Percentiles rank a stretch among this genome's conserved stretches.
These are phyloP conservation scores for Polygonum aviculare DNA, from an alignment of 148 eudicot genomes.

Conservation along the genomic window DNA sequence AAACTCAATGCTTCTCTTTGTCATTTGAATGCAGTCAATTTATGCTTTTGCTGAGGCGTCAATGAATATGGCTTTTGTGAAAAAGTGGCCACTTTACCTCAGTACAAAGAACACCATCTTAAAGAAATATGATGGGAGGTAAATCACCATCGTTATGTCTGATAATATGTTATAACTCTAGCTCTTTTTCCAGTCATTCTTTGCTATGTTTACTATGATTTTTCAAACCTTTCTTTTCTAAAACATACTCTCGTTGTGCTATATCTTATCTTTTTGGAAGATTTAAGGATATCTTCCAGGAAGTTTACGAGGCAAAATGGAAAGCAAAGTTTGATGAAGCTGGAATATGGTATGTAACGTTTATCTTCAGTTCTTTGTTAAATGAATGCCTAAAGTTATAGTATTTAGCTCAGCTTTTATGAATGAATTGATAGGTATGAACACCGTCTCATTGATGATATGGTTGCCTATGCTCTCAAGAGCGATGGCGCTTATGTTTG, in stretches of 20 bases:
- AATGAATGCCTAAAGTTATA: not conserved
- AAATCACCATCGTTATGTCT: not conserved
- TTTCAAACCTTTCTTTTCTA: not conserved
- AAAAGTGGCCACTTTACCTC: slow-evolving; percentile 93
- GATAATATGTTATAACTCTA: not conserved
- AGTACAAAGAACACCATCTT: slow-evolving; percentile 95
- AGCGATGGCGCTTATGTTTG: slow-evolving; percentile 96
- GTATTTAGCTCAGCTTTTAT: not conserved
- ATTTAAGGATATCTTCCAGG: slow-evolving; percentile 92
- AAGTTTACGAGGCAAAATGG: slow-evolving; percentile 81
- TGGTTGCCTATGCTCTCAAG: slow-evolving; percentile 97
- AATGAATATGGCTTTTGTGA: slow-evolving; percentile 72
- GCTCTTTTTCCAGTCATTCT: not conserved
- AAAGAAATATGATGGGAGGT: slow-evolving; percentile 95
- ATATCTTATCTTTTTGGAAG: slow-evolving; percentile 21
- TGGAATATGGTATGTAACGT: slow-evolving; percentile 65
- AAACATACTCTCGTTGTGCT: not conserved
- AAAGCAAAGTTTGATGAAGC: slow-evolving; percentile 68
- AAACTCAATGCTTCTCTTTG: not conserved
- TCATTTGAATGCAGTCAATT: slow-evolving; percentile 45
- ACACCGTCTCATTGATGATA: slow-evolving; percentile 94
- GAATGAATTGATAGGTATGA: slow-evolving; percentile 58
- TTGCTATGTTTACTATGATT: not conserved
- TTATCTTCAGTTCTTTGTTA: not conserved
- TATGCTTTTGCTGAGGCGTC: slow-evolving; percentile 88